phyloP scores from a whole-genome alignment of 2,329 filamentous ascomycete genomes.

The Talaromyces marneffei region DNA sequence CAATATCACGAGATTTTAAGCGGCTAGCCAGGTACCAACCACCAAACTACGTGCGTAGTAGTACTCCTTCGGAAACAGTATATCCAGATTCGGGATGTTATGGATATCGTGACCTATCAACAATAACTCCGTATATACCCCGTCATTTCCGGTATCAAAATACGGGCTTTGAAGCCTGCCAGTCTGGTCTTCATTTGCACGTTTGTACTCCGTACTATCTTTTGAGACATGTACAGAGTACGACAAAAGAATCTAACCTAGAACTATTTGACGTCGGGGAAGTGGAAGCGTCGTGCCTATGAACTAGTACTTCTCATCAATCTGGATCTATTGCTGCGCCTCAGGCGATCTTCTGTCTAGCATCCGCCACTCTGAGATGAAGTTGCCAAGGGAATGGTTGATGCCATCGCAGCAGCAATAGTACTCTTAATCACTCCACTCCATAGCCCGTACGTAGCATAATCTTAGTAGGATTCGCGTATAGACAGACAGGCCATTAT shows the following conservation, averaged over 20 bases:
- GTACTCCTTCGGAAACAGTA: background rate
- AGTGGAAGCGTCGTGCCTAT: background rate
- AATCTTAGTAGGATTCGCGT: background rate
- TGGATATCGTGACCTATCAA: background rate
- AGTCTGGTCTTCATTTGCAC: background rate
- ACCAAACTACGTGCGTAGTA: too few relatives aligned
- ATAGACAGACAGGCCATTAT: background rate
- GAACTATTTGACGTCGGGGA: background rate
- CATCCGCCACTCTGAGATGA: background rate
- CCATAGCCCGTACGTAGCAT: too few relatives aligned
- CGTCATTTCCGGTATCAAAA: conserved; percentile 1
- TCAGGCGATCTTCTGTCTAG: background rate
- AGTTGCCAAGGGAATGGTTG: background rate
- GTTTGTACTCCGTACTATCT: background rate
- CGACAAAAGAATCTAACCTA: background rate
- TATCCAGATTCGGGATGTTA: background rate
- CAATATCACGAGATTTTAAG: background rate
- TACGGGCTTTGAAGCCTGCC: too few relatives aligned
- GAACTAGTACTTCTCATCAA: background rate
- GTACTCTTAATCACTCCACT: too few relatives aligned
- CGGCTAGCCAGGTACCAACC: background rate
- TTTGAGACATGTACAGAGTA: background rate
- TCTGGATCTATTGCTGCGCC: background rate
- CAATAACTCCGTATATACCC: background rate
- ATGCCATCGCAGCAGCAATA: background rate